Base-by-base conservation (phyloP, 78 protist genomes). In the Diacronema lutheri region DNA sequence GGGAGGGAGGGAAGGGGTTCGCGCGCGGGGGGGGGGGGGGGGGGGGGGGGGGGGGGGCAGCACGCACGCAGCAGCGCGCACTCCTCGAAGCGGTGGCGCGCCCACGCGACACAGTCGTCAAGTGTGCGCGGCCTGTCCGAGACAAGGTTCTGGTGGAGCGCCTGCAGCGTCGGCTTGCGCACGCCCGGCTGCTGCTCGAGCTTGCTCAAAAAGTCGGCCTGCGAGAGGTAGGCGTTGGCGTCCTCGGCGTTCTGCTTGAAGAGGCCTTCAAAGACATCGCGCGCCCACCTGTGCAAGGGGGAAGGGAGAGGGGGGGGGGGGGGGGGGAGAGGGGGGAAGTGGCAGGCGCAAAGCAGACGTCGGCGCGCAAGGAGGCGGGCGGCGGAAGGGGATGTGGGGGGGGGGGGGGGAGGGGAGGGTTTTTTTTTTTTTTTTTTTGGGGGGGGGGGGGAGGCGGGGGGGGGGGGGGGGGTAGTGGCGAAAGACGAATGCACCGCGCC, bases 101-200 rank as follows among this genome's bases (percentile, higher is more conserved):
- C 99, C 99, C 99, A 98, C 57, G 6, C 81, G 29, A 98, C 86
- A 82, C 99, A 97, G 90, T 99, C 97, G 37, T 84, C 96, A 79
- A 90, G 91, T 55, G 90, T 68, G 61, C 41, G 35, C 37, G 97
- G 96, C 31, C 41, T 2, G 85, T 89, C 90, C 38, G 50, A 1
- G 26, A 89, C 50, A 4, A 97, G 76, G 35, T 46, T 77, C 11
- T 77, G 74, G 58, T 44, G 37, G 19, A 92, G n/a, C 11, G 71
- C 57, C 68, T 73, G 56, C 19, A 97, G 85, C 5, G 94, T 90
- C 60, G 86, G 66, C 50, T 44, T 44, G 50, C 50, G 50, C 50
- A 46, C 31, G 69, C 74, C 81, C 25, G 87, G 83, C 79, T 88
- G 87, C 87, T 88, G 37, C 69, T 37, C 56, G 37, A 91, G 88